These are phyloP conservation scores for Lachnellula hyalina DNA, from an alignment of 2,329 filamentous ascomycete genomes.

Conservation along the genomic window DNA sequence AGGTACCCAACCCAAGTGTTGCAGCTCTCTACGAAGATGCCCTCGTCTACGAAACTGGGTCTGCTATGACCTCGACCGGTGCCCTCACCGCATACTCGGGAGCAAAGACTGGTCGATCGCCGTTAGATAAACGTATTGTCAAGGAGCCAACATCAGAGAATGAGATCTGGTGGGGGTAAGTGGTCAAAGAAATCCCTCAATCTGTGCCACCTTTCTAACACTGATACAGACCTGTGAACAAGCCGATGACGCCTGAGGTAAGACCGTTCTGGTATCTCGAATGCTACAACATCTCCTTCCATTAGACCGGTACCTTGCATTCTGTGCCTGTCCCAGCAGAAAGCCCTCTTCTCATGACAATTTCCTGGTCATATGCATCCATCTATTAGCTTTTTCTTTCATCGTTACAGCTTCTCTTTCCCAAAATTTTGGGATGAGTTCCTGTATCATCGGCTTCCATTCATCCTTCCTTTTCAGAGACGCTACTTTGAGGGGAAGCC, in stretches of 20 bases:
- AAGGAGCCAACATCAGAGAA: slow-evolving; percentile 84
- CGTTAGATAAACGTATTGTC: slow-evolving; percentile 95
- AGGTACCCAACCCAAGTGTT: slow-evolving; percentile 80
- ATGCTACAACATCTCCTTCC: neutral
- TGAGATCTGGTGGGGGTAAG: slow-evolving; percentile 86
- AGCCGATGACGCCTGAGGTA: slow-evolving; percentile 96
- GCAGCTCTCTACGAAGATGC: slow-evolving; percentile 98
- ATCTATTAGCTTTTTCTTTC: no score
- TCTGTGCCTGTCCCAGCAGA: slow-evolving; percentile 5
- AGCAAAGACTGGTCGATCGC: slow-evolving; percentile 95
- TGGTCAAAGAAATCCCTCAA: neutral
- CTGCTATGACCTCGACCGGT: slow-evolving; percentile 92
- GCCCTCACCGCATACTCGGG: slow-evolving; percentile 97
- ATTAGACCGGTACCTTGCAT: neutral
- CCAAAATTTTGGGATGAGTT: no score
- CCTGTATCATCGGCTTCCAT: no score
- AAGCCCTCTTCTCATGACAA: neutral
- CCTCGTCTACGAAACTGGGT: slow-evolving; percentile 93
- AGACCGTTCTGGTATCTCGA: slow-evolving; percentile 34
- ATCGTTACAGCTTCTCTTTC: no score
- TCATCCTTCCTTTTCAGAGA: neutral
- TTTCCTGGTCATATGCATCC: no score
- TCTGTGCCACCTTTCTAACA: slow-evolving; percentile 8
- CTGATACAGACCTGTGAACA: slow-evolving; percentile 71
- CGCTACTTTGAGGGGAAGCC: neutral